Conservation (phyloP, 495 filamentous ascomycete species). For the Cryomyces antarcticus region DNA sequence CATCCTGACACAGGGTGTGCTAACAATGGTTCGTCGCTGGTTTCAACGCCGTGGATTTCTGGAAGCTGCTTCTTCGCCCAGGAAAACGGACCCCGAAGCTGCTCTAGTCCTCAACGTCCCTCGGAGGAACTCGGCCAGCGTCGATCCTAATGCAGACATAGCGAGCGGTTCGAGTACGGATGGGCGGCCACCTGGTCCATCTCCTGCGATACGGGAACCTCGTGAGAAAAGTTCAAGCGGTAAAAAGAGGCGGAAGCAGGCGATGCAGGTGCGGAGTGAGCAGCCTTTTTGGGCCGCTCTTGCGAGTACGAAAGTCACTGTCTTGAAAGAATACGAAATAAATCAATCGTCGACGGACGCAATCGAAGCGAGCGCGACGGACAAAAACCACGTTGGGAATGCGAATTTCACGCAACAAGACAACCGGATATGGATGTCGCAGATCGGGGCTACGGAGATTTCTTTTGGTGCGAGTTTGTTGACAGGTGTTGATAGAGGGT, state of each 20-base stretch:
- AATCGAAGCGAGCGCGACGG: slow-evolving; percentile 49
- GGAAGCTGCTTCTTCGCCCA: slow-evolving; percentile 9
- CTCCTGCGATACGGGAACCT: slow-evolving; percentile 27
- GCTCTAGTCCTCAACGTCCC: slow-evolving; percentile 5
- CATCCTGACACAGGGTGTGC: slow-evolving; percentile 65
- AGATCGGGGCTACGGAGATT: slow-evolving; percentile 62
- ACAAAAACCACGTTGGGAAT: slow-evolving; percentile 60
- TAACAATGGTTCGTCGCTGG: slow-evolving; percentile 21
- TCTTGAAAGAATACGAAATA: slow-evolving; percentile 81
- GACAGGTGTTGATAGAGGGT: background rate
- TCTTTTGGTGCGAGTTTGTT: slow-evolving; percentile 37
- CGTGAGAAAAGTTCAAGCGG: slow-evolving; percentile 36
- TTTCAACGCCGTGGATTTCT: slow-evolving; percentile 8
- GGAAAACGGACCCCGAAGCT: slow-evolving; percentile 17
- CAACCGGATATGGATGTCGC: slow-evolving; percentile 70
- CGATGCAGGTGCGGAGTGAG: slow-evolving; percentile 66
- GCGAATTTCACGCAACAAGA: slow-evolving; percentile 52
- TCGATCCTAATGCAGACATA: slow-evolving; percentile 22
- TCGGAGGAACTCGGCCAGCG: slow-evolving; percentile 6
- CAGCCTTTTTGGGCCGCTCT: slow-evolving; percentile 91
- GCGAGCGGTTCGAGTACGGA: slow-evolving; percentile 30
- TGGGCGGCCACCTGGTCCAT: slow-evolving; percentile 26
- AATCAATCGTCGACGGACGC: slow-evolving; percentile 59
- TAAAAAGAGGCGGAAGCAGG: slow-evolving; percentile 78
- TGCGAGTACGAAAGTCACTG: slow-evolving; percentile 82